Evolutionary conservation across 2,329 filamentous ascomycete species (phyloP).

Genomic region (Stemphylium beticola): DNA sequence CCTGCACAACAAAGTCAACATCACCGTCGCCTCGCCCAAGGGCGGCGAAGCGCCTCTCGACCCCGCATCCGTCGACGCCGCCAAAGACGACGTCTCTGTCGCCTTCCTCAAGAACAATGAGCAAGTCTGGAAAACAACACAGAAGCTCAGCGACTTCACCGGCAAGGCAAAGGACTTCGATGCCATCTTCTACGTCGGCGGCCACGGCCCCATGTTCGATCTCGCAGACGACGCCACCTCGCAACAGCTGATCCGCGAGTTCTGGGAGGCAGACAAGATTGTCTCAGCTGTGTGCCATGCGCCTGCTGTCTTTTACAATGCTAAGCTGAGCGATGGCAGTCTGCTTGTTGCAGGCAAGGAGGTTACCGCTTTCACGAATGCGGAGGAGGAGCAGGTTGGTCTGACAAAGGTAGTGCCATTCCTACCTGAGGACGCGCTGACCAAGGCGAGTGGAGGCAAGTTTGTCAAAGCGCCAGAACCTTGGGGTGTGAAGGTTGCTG

Average conservation of each 20-base stretch:
- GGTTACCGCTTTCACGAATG: conserved; percentile 66
- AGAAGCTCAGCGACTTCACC: conserved; percentile 62
- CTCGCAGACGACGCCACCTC: conserved; percentile 64
- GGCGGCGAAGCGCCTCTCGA: conserved; percentile 49
- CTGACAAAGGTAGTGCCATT: conserved; percentile 62
- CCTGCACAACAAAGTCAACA: conserved; percentile 45
- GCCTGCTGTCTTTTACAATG: conserved; percentile 67
- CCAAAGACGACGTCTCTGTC: conserved; percentile 56
- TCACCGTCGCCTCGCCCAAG: conserved; percentile 49
- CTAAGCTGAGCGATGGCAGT: conserved; percentile 57
- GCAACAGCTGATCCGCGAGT: conserved; percentile 66
- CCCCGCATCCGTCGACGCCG: conserved; percentile 43
- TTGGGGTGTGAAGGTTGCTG: conserved; percentile 54
- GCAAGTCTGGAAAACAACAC: conserved; percentile 68
- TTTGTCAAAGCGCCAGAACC: conserved; percentile 63
- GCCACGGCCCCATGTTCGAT: conserved; percentile 71
- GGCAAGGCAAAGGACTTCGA: conserved; percentile 66
- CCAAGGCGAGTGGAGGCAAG: conserved; percentile 58
- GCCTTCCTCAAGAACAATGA: conserved; percentile 59
- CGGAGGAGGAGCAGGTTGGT: conserved; percentile 59
- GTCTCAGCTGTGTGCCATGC: conserved; percentile 74
- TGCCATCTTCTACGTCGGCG: conserved; percentile 66
- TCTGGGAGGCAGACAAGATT: conserved; percentile 66
- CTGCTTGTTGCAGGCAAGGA: conserved; percentile 62
- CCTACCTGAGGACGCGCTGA: conserved; percentile 63